Evolutionary conservation across 1,139 yeast genomes (phyloP), one percentile per base, ranked within the genome.

Genomic region (Yamadazyma diddensiae): DNA sequence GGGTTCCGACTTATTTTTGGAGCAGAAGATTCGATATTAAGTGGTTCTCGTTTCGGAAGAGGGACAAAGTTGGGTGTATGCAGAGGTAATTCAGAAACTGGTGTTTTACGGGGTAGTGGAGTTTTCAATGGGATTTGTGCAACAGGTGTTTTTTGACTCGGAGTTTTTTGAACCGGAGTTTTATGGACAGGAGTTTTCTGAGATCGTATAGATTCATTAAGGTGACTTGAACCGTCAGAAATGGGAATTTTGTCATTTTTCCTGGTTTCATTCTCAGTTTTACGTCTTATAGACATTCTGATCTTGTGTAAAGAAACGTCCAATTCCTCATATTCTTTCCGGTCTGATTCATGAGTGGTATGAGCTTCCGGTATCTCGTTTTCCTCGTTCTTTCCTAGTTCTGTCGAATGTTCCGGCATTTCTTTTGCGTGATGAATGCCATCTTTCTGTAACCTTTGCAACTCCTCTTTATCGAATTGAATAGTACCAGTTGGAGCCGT

Each of bases 11-110:
- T 34, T 6, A 34, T 21, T 16, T 31, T 37, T 10, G 42, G 30
- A 8, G 37, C 38, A 17, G 55, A 39, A 3, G 62, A 51, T 21
- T 48, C 50, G 5, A 56, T 53, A 4, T 58, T 50, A 21, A 66
- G 53, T 1, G 73, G 72, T 29, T 63, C 70, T 24, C 68, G 47
- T 5, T 65, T 51, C 1, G 73, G 73, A n/a, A 66, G 41, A 0
- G 70, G 53, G 1, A 61, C 66, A 43, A 62, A 66, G 29, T 53
- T 57, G 4, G 67, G 62, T 3, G 65, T 56, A 30, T 55, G 57
- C 6, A 34, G 18, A 9, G 35, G 37, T n/a, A n/a, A 21, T 13
- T 7, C 12, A 14, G 22, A n/a, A 9, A 9, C 24, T 15, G 24
- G 24, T 3, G 20, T 34, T 24, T 26, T 25, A 5, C 10, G 12